Conservation (phyloP, 495 filamentous ascomycete species). For the Aspergillus panamensis region DNA sequence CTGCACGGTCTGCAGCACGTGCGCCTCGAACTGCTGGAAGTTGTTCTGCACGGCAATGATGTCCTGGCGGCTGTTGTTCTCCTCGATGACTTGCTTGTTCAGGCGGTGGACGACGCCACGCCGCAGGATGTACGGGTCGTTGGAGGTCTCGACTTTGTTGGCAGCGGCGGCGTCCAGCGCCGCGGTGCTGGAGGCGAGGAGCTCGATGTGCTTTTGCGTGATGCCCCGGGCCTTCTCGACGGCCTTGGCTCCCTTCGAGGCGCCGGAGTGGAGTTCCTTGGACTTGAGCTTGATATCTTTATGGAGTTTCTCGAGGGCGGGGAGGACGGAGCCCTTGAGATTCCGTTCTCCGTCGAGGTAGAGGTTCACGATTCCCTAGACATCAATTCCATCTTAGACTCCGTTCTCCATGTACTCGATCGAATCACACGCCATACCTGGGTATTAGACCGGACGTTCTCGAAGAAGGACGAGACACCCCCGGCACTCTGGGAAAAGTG, state of each 20-base stretch:
- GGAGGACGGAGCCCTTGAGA: conserved; percentile 76
- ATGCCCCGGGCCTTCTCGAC: conserved; percentile 82
- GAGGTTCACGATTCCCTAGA: conserved; percentile 72
- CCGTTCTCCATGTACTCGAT: background rate
- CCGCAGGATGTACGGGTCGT: conserved; percentile 87
- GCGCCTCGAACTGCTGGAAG: conserved; percentile 83
- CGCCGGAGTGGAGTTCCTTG: conserved; percentile 82
- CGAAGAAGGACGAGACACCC: conserved; percentile 83
- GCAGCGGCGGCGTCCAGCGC: conserved; percentile 66
- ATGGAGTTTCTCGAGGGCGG: conserved; percentile 84
- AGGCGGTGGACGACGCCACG: conserved; percentile 78
- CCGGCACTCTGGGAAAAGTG: conserved; percentile 88
- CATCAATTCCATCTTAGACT: background rate
- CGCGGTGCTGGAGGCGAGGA: conserved; percentile 79
- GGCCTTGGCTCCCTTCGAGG: conserved; percentile 79
- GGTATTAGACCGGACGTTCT: conserved; percentile 88
- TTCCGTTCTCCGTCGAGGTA: conserved; percentile 86
- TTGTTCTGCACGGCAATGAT: conserved; percentile 82
- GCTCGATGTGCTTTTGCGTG: conserved; percentile 95
- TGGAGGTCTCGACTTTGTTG: conserved; percentile 56
- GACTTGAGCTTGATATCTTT: conserved; percentile 93
- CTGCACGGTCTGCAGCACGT: conserved; percentile 81
- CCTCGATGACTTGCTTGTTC: conserved; percentile 85
- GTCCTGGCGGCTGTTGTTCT: conserved; percentile 92
- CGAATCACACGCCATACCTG: conserved; percentile 49